A percentile compares a stretch with the other conserved stretches of the same genome.
These are phyloP conservation scores for Plantago elongata DNA, from an alignment of 257 asterid species.

Conservation along the genomic window DNA sequence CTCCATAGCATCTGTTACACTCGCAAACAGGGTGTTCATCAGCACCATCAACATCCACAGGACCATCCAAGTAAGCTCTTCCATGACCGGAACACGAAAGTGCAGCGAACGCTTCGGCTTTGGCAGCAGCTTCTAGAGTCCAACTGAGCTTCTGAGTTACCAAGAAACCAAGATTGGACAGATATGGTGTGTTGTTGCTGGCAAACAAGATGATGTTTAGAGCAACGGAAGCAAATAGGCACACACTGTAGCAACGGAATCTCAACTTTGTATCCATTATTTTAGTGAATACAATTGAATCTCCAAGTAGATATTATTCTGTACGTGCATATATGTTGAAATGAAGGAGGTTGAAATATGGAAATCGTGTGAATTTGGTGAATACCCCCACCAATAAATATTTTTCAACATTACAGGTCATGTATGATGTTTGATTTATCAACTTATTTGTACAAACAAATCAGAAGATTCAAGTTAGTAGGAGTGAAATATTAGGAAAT, in stretches of 20 bases:
- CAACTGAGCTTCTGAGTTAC: constrained; percentile 37
- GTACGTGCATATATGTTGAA: no score
- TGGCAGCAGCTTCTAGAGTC: constrained; percentile 49
- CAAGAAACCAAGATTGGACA: background rate
- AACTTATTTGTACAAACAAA: no score
- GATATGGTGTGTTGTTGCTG: background rate
- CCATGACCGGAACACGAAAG: constrained; percentile 60
- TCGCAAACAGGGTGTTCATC: constrained; percentile 50
- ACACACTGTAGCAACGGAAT: constrained; percentile 13
- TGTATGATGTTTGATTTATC: no score
- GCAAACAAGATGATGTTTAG: constrained; percentile 25
- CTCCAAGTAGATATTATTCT: no score
- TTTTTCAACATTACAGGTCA: no score
- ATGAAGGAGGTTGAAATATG: no score
- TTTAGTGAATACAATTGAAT: no score
- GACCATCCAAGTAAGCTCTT: constrained; percentile 49
- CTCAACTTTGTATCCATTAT: no score
- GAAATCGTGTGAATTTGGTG: no score
- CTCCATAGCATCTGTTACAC: constrained; percentile 57
- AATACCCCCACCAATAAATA: no score
- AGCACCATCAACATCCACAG: background rate
- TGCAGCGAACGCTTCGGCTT: constrained; percentile 53
- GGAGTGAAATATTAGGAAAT: no score
- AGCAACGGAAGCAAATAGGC: constrained; percentile 27
- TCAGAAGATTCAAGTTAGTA: no score